Evolutionary conservation across 164 flowering plant species (phyloP).

Genomic region (Sextonia rubra): DNA sequence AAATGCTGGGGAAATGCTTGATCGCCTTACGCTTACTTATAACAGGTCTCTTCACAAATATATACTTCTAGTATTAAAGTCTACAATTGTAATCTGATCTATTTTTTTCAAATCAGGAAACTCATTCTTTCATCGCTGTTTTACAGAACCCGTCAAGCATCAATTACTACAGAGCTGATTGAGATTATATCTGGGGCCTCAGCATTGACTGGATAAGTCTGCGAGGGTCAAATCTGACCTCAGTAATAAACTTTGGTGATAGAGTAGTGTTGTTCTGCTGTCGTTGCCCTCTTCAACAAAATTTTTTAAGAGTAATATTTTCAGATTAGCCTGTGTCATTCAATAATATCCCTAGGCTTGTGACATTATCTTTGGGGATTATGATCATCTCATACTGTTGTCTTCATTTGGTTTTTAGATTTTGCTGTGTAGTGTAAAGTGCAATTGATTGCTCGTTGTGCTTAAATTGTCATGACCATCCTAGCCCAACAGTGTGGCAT

Average conservation of each 20-base stretch:
- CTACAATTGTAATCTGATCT: not conserved
- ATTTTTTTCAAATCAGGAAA: not conserved
- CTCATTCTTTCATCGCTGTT: not conserved
- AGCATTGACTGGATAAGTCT: constrained; percentile 63
- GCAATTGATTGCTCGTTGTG: too few relatives aligned
- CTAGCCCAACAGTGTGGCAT: too few relatives aligned
- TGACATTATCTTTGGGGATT: not conserved
- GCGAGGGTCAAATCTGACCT: not conserved
- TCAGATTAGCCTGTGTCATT: not conserved
- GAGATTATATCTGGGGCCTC: constrained; percentile 98
- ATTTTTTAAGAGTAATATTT: not conserved
- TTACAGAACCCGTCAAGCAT: constrained; percentile 90
- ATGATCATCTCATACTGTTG: not conserved
- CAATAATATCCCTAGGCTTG: not conserved
- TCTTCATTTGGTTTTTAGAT: not conserved
- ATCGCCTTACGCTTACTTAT: constrained; percentile 87
- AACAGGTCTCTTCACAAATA: constrained; percentile 58
- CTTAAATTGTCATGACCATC: too few relatives aligned
- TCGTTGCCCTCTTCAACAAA: not conserved
- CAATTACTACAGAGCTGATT: constrained; percentile 86
- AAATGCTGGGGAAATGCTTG: constrained; percentile 99
- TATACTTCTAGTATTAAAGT: not conserved
- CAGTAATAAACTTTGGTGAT: not conserved
- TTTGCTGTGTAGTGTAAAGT: not conserved
- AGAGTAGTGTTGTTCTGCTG: not conserved